Base-by-base conservation (phyloP, 2,329 filamentous ascomycete genomes). In the Lomentospora prolificans region DNA sequence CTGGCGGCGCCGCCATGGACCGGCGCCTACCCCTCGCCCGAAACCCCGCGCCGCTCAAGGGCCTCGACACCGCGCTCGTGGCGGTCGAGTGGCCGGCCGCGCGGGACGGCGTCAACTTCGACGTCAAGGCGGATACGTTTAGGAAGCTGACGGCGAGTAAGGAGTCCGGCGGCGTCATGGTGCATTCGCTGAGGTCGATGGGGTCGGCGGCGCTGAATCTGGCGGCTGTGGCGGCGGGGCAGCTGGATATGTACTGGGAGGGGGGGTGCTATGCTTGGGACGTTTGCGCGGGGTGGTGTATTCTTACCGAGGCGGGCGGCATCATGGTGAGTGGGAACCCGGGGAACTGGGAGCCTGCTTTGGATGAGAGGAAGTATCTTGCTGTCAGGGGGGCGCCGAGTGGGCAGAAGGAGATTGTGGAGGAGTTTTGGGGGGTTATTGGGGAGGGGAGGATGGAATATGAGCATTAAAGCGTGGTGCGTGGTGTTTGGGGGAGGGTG, bases 201-300 rank as follows among this genome's bases (percentile, higher is more conserved):
- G 88, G 88, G 2, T 84, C 79, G 53, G 88, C 88, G 6, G 88
- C 88, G 41, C 72, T 92, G 63, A 91, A 91, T 67, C 69, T 91
- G 17, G 89, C 86, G 57, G 79, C 77, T 39, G 84, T 89, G 3
- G 88, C 88, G 2, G 79, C 81, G 8, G 88, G 88, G 0, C 78
- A 83, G 66, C 62, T 89, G 25, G 88, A 92, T 66, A 63, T 82
- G 22, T 92, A 89, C 67, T 92, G 88, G 88, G 88, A 92, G 70
- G 87, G 85, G 36, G 88, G 89, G 0, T 90, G 86, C 68, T 92
- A 87, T 80, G 86, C 87, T 1, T 92, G 88, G 88, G 88, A 92
- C 67, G 88, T 92, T 2, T 89, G 86, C 65, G 89, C 89, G 4
- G 88, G 84, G 0, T 91, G 87, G 88, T 82, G 85, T 57, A 85